Evolutionary conservation across 768 basidiomycete genomes (phyloP), one percentile per base, ranked within the genome.

Genomic region (Galerina marginata): DNA sequence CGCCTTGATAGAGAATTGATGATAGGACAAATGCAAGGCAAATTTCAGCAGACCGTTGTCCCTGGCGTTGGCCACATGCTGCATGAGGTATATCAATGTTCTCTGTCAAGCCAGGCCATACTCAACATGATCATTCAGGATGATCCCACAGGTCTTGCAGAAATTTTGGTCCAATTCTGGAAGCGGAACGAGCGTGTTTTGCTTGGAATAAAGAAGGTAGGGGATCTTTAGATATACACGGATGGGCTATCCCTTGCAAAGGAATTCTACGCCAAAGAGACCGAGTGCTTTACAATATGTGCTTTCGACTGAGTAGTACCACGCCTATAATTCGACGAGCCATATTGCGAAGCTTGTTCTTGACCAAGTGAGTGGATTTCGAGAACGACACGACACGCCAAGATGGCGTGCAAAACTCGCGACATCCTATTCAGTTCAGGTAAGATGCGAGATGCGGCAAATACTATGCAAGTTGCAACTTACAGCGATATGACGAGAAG

Each of bases 21-120:
- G 90, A 95, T 99, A 51, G 97, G 91, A 1, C 94, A 96, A 70
- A 96, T 96, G 94, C 93, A 90, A 72, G 93, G 90, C 68, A 98
- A 97, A 72, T 99, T 98, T 75, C 96, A 98, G 75, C 83, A 98
- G 72, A 89, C 84, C 23, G 94, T 99, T 39, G 83, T 96, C 60
- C 84, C 87, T 9, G 87, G 88, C 37, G 93, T 93, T 0, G 96
- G 97, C 0, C 97, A 99, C 70, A 92, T 97, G 79, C 71, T 99
- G 23, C 96, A 99, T 47, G 96, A 98, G 82, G 95, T 94, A 56
- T 46, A 84, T 52, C 43, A 29, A 2, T 20, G 20, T 15, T 16
- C 56, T 37, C 44, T 46, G 4, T 16, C 25, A 37, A 51, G 44
- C 7, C 42, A 39, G 36, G 39, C n/a, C 52, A 25, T 12, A 20